Conservation (phyloP, 768 basidiomycete genomes). For the Boletellus ananiceps region DNA sequence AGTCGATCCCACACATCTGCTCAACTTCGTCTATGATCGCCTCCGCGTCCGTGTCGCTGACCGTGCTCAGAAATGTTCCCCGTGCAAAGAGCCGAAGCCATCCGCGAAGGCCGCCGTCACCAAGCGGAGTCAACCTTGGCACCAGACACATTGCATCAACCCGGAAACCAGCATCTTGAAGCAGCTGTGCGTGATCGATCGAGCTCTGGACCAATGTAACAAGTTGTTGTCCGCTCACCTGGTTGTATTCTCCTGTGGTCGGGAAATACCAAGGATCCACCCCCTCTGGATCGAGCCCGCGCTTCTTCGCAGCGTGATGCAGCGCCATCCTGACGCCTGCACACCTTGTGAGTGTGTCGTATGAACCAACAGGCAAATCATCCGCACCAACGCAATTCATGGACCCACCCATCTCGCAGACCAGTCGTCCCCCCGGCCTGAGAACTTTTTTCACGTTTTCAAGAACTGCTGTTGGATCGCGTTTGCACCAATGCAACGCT, state of each 20-base stretch:
- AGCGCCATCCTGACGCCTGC: constrained; percentile 60
- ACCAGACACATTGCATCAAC: constrained; percentile 50
- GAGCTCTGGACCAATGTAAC: constrained; percentile 1
- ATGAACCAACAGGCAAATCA: background rate
- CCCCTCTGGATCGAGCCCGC: constrained; percentile 52
- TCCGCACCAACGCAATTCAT: constrained; percentile 61
- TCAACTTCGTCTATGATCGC: constrained; percentile 61
- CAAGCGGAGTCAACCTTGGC: constrained; percentile 51
- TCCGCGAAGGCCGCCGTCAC: constrained; percentile 45
- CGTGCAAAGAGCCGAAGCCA: constrained; percentile 71
- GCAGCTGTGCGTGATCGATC: constrained; percentile 37
- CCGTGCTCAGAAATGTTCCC: constrained; percentile 50
- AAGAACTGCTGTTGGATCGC: constrained; percentile 62
- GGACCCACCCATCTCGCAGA: constrained; percentile 75
- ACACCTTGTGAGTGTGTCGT: background rate
- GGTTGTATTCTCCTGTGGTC: constrained; percentile 58
- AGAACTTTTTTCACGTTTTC: constrained; percentile 54
- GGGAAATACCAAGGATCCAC: constrained; percentile 88
- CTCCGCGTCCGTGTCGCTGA: constrained; percentile 51
- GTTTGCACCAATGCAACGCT: constrained; percentile 82
- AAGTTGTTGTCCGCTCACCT: constrained; percentile 34
- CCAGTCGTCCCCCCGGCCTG: constrained; percentile 67
- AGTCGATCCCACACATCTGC: constrained; percentile 51
- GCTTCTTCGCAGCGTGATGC: constrained; percentile 45
- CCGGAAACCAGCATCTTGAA: constrained; percentile 53